Evolutionary conservation across 176 grass and related monocot genomes (phyloP).

Genomic region (Triticum turgidum): DNA sequence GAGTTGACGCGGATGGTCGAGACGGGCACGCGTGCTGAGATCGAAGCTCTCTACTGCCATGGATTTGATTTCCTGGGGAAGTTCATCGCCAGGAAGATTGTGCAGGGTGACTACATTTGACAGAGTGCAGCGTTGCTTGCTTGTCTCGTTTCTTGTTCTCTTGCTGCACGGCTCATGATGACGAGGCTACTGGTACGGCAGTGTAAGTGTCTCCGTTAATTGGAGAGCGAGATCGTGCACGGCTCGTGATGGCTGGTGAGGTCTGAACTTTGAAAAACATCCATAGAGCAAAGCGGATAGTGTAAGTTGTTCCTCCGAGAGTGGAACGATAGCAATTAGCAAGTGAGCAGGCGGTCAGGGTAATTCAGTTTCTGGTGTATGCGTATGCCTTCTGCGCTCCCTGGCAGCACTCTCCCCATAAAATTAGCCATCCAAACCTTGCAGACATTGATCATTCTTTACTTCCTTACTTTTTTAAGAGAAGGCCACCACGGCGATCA

Average conservation of each 20-base stretch:
- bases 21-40: slow-evolving; percentile 66
- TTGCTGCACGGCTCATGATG: background rate
- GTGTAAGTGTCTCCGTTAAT: background rate
- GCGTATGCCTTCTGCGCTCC: background rate
- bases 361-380: background rate
- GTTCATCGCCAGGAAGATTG: slow-evolving; percentile 82
- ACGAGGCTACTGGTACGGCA: background rate
- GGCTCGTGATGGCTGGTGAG: background rate
- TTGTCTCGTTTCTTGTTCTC: background rate
- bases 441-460: too few species aligned
- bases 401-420: background rate
- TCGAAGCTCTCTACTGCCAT: slow-evolving; percentile 81
- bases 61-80: slow-evolving; percentile 89
- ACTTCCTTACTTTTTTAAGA: too few species aligned
- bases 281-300: too few species aligned
- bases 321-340: too few species aligned
- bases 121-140: background rate
- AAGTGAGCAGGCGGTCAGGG: too few species aligned
- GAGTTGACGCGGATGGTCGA: slow-evolving; percentile 77
- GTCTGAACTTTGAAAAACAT: too few species aligned
- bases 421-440: background rate
- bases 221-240: background rate
- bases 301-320: too few species aligned
- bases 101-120: slow-evolving; percentile 90
- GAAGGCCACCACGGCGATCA: too few species aligned